Evolutionary conservation across 2,329 filamentous ascomycete species (phyloP), one percentile per base, ranked within the genome.

Genomic region (Xylariaceae sp.): DNA sequence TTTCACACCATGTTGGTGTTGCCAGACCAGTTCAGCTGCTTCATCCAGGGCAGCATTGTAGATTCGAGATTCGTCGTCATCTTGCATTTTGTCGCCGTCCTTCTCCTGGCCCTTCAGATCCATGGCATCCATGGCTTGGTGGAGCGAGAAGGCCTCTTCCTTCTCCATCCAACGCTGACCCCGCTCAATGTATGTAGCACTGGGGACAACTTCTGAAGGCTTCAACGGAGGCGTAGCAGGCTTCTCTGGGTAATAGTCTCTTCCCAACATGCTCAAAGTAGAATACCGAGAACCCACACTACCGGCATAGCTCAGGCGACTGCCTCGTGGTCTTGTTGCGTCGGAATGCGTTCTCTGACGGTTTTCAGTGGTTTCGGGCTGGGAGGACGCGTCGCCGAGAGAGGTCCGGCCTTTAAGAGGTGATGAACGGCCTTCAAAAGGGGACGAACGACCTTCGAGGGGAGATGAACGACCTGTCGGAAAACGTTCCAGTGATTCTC

Each of bases 101-200:
- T 71, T 48, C n/a, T 54, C 56, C 20, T 65, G 58, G 26, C 67
- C 73, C 50, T 77, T 78, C 43, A 89, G 61, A 56, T 89, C 84
- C 81, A 92, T 84, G 65, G 90, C 86, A 63, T 91, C 84, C 79
- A 93, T 85, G 10, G 89, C 89, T 58, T 86, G 81, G 18, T 88
- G 83, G 56, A 93, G 73, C 19, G 88, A 88, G 37, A 81, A 81
- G 3, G 85, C 87, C 72, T 93, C 89, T 68, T 91, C 88, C 71
- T 89, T 90, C 71, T 93, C 89, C 83, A 90, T 89, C 87, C 89
- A 91, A 65, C 89, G 79, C 68, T 86, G 84, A 18, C 88, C 88
- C 54, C 86, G 83, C 71, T 92, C 89, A 53, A 90, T 87, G 71
- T 92, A 92, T 7, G 82, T 85, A 43, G 85, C 79, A 57, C 81